Base-by-base conservation (phyloP, 2,329 filamentous ascomycete genomes). In the Aspergillus quadrilineatus region DNA sequence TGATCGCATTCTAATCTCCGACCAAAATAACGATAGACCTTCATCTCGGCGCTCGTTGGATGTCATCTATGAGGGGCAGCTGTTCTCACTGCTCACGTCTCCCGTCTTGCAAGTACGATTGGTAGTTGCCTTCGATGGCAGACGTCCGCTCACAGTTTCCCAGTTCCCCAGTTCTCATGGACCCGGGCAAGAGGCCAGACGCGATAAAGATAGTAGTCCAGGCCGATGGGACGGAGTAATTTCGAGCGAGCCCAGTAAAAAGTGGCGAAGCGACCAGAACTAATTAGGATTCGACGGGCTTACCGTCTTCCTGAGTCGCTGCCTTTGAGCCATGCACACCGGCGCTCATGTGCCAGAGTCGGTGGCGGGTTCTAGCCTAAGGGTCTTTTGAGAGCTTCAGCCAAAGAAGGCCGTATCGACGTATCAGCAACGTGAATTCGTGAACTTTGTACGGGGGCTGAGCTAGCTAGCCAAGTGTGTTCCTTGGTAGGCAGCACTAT, bases 1-100 rank as follows among this genome's bases (percentile, higher is more conserved):
- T 22, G 22, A 22, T 22, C 22, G 22, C 37, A 45, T 45, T 22
- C 17, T 32, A 52, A 45, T 53, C 50, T 53, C 50, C 43, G 42
- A n/a, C 9, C 42, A 26, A 37, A 37, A 37, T 14, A 52, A 44
- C 28, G 8, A 53, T 15, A 28, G 41, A 26, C n/a, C 42, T 22
- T 29, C 42, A 45, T 36, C 14, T 26, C 26, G 36, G 5, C 22
- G 7, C n/a, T 22, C 17, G n/a, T 8, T 17, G 37, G 22, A 7
- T 17, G 9, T 7, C 32, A 8, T 37, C 34, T 14, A n/a, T 14
- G 8, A 37, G 34, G 14, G 14, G 12, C 34, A n/a, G 7, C 10
- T 14, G 34, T 14, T 37, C 10, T 37, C 34, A 12, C 34, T 37
- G 34, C 12, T 37, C 34, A 4, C 34, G 34, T 37, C 10, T 12